Evolutionary conservation across 2,329 filamentous ascomycete species (phyloP).

Genomic region (Phaeosphaeriaceae sp.): DNA sequence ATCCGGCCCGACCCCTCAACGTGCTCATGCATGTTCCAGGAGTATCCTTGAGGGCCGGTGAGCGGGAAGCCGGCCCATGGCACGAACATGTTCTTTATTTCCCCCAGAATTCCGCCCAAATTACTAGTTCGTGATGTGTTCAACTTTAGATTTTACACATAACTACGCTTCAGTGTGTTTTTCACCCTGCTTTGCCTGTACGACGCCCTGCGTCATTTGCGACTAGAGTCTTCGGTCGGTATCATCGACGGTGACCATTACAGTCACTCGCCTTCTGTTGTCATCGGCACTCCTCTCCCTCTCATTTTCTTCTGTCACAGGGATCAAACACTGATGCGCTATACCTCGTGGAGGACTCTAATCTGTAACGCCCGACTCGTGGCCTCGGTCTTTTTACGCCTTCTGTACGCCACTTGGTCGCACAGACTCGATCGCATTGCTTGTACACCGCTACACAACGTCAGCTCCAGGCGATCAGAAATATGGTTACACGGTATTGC

Average conservation of each 20-base stretch:
- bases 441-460: conserved; percentile 14
- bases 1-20: conserved; percentile 38
- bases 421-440: conserved; percentile 17
- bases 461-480: conserved; percentile 16
- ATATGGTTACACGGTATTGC: conserved; percentile 14
- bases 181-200: conserved; percentile 15
- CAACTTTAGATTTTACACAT: background rate
- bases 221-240: conserved; percentile 2
- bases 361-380: conserved; percentile 16
- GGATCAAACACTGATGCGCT: conserved; percentile 14
- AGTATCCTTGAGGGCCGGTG: conserved; percentile 12
- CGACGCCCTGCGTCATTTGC: conserved; percentile 4
- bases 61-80: conserved; percentile 4
- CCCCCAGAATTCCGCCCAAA: conserved; percentile 1
- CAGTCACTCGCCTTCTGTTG: background rate
- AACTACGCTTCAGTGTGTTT: background rate
- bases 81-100: conserved; percentile 16
- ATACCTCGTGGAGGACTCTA: conserved; percentile 12
- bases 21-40: conserved; percentile 27
- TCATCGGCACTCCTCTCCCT: too few species aligned
- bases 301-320: too few species aligned
- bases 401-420: conserved; percentile 15
- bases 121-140: background rate
- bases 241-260: background rate
- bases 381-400: conserved; percentile 10